These are phyloP conservation scores for Rhynchosporium agropyri DNA, from an alignment of 2,329 filamentous ascomycete species.

Conservation along the genomic window DNA sequence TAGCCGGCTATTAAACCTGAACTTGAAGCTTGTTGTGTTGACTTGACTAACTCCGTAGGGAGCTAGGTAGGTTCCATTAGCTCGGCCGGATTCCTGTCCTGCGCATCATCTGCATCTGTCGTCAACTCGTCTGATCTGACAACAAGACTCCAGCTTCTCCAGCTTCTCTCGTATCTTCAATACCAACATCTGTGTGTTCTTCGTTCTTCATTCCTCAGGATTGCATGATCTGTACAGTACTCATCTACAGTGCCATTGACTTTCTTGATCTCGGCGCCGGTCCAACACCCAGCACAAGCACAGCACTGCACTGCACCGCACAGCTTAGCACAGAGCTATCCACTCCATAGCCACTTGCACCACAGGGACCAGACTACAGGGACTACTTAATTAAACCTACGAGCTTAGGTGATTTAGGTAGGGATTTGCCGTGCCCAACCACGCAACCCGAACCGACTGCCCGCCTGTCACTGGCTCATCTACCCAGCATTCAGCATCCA, in stretches of 20 bases:
- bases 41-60: too few species aligned
- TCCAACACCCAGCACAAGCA: too few species aligned
- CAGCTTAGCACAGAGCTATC: not conserved
- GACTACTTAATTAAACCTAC: too few species aligned
- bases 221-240: not conserved
- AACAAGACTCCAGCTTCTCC: not conserved
- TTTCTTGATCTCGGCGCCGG: too few species aligned
- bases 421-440: not conserved
- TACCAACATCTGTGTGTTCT: not conserved
- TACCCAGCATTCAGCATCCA: not conserved
- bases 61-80: too few species aligned
- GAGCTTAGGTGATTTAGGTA: too few species aligned
- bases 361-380: too few species aligned
- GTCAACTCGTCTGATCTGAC: not conserved
- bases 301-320: not conserved
- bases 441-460: not conserved
- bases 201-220: not conserved
- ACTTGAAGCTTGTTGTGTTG: too few species aligned
- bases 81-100: too few species aligned
- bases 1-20: too few species aligned
- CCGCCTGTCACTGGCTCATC: constrained; percentile 3
- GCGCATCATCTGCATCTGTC: not conserved
- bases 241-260: too few species aligned
- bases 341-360: too few species aligned
- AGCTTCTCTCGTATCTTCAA: not conserved